A percentile compares a stretch with the other conserved stretches of the same genome.
These are phyloP conservation scores for Ascochyta lentis DNA, from an alignment of 2,329 filamentous ascomycete species.

Conservation along the genomic window DNA sequence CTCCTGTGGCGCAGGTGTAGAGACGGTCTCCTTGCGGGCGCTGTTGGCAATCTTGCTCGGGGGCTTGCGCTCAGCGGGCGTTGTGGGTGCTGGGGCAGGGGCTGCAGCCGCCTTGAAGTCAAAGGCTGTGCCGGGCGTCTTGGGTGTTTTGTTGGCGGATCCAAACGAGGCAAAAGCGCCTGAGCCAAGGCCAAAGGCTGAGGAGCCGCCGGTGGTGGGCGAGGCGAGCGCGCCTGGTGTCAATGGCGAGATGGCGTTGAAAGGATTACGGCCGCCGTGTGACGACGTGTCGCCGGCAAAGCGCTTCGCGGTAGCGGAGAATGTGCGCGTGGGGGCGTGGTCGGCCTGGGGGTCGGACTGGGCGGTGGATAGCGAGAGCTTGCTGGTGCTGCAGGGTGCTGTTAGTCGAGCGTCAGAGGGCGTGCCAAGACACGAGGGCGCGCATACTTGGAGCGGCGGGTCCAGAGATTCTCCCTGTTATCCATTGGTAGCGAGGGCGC, in stretches of 20 bases:
- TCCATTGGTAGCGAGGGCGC: slow-evolving; percentile 46
- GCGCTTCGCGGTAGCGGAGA: slow-evolving; percentile 72
- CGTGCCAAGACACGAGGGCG: slow-evolving; percentile 26
- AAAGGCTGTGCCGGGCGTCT: slow-evolving; percentile 80
- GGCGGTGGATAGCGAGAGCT: slow-evolving; percentile 86
- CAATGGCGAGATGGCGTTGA: slow-evolving; percentile 76
- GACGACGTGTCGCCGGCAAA: slow-evolving; percentile 76
- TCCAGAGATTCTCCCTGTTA: slow-evolving; percentile 66
- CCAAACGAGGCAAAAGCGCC: slow-evolving; percentile 98
- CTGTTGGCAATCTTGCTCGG: slow-evolving; percentile 43
- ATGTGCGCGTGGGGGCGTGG: slow-evolving; percentile 66
- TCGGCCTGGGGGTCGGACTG: slow-evolving; percentile 60
- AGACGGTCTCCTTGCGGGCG: slow-evolving; percentile 44
- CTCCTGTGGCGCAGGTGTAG: slow-evolving; percentile 35
- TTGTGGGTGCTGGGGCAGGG: slow-evolving; percentile 56
- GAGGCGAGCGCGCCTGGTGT: slow-evolving; percentile 71
- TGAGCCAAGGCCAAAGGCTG: slow-evolving; percentile 90
- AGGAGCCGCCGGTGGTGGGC: slow-evolving; percentile 78
- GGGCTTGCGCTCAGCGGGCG: slow-evolving; percentile 67
- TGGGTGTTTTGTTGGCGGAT: slow-evolving; percentile 80
- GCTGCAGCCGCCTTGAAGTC: slow-evolving; percentile 70
- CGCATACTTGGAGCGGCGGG: slow-evolving; percentile 80
- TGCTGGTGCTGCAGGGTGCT: slow-evolving; percentile 70
- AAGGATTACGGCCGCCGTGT: slow-evolving; percentile 78
- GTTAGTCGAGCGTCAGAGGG: slow-evolving; percentile 32